phyloP scores from a whole-genome alignment of 192 early-diverging fungal species.

The Rhizoclosmatium sp. region DNA sequence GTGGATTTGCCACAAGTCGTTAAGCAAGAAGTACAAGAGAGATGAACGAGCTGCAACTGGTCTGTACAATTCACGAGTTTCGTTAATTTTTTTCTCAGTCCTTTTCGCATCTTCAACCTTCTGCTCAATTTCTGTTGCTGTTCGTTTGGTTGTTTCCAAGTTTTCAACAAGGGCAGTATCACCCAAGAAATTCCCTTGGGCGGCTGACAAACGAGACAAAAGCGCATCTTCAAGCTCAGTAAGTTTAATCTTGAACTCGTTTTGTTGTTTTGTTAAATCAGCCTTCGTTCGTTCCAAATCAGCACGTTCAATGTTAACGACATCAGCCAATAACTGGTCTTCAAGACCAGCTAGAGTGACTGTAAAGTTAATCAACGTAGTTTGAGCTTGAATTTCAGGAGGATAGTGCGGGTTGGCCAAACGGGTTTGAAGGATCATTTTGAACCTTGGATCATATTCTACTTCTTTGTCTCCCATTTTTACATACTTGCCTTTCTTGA shows the following conservation, averaged over 20 bases:
- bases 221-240: conserved; percentile 71
- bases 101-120: conserved; percentile 72
- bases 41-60: conserved; percentile 72
- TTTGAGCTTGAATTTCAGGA: conserved; percentile 74
- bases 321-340: conserved; percentile 72
- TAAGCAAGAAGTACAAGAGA: conserved; percentile 68
- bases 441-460: conserved; percentile 69
- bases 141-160: conserved; percentile 68
- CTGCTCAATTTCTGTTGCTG: conserved; percentile 71
- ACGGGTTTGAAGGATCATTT: conserved; percentile 70
- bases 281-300: conserved; percentile 71
- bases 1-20: conserved; percentile 73
- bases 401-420: conserved; percentile 71
- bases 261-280: conserved; percentile 72
- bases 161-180: conserved; percentile 73
- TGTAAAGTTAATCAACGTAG: conserved; percentile 72
- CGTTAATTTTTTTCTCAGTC: conserved; percentile 75
- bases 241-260: conserved; percentile 73
- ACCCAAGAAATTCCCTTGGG: conserved; percentile 71
- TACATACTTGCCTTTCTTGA: conserved; percentile 71
- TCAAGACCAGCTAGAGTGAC: conserved; percentile 71
- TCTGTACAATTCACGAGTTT: conserved; percentile 70
- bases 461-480: conserved; percentile 78
- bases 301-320: conserved; percentile 72
- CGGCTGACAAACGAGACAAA: conserved; percentile 63